phyloP scores from a whole-genome alignment of 129 eudicot genomes.

The Pseudognaphalium luteoalbum region DNA sequence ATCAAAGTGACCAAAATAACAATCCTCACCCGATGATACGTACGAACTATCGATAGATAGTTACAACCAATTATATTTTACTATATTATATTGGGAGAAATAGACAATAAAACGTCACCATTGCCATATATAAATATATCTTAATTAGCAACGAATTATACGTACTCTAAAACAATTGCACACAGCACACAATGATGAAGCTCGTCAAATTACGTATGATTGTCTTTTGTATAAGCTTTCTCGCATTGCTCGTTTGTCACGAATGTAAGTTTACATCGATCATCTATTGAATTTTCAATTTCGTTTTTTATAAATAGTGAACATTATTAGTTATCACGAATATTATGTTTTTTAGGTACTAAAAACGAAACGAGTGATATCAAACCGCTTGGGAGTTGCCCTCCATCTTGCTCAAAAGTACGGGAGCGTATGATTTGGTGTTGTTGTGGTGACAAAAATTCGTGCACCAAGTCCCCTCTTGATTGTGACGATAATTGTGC shows the following conservation, averaged over 20 bases:
- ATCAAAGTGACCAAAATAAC: no score
- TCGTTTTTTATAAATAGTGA: no score
- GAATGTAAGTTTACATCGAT: background rate
- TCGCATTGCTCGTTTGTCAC: background rate
- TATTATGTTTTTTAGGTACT: background rate
- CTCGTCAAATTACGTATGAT: background rate
- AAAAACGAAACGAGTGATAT: background rate
- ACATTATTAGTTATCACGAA: background rate
- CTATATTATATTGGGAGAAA: background rate
- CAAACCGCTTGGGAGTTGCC: background rate
- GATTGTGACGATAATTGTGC: background rate
- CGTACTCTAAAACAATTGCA: background rate
- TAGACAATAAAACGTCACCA: background rate
- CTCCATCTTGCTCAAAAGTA: conserved; percentile 18
- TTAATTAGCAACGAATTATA: background rate
- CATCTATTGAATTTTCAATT: no score
- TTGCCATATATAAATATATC: background rate
- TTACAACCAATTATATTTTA: no score
- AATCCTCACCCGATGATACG: no score
- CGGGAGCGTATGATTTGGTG: background rate
- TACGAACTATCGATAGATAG: no score
- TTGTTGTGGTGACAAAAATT: conserved; percentile 14
- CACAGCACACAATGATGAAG: conserved; percentile 1
- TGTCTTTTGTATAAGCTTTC: background rate
- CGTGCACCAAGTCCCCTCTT: background rate